Base-by-base conservation (phyloP, 768 basidiomycete species). In the Tephrocybe rancida region DNA sequence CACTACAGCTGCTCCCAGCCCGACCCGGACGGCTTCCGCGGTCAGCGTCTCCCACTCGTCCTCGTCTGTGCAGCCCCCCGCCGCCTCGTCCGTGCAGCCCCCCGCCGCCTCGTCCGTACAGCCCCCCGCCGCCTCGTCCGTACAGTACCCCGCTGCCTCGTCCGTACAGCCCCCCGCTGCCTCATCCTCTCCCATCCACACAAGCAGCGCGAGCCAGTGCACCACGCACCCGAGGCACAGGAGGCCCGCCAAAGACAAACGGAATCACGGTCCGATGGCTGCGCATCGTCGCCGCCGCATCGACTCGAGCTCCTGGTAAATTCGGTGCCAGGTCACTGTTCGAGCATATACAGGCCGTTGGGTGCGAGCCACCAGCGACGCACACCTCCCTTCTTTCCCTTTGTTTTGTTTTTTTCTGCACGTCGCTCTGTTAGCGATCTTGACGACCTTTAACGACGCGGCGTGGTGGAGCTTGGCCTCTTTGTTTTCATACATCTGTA, bases 401-500 rank as follows among this genome's bases (percentile, higher is more conserved):
- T n/a, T n/a, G n/a, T n/a, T n/a, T n/a, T n/a, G n/a, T n/a, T n/a
- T n/a, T n/a, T n/a, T n/a, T n/a, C n/a, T 48, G 27, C 39, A 21
- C 24, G 34, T 49, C 53, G 44, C 42, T 14, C 11, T 39, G 32
- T 47, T 48, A 19, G 46, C 39, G 37, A 46, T 52, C 54, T 59
- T 56, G 58, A 59, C 43, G 54, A 53, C 48, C 37, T 21, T 49
- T 50, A 5, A 50, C 43, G 34, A 47, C 22, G 11, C 47, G 37
- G 34, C 22, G 25, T 51, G 32, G 19, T 55, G 30, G 50, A 52
- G 50, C 50, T 41, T 44, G 45, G 47, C 25, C 50, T 55, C 47
- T 24, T 46, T 52, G 22, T 30, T 30, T 30, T 30, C 29, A 30
- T 6, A 30, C 29, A 13, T 30, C 29, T 13, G 5, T 30, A 30